Evolutionary conservation across 2,329 filamentous ascomycete species (phyloP).

Genomic region (Nothophoma quercina): DNA sequence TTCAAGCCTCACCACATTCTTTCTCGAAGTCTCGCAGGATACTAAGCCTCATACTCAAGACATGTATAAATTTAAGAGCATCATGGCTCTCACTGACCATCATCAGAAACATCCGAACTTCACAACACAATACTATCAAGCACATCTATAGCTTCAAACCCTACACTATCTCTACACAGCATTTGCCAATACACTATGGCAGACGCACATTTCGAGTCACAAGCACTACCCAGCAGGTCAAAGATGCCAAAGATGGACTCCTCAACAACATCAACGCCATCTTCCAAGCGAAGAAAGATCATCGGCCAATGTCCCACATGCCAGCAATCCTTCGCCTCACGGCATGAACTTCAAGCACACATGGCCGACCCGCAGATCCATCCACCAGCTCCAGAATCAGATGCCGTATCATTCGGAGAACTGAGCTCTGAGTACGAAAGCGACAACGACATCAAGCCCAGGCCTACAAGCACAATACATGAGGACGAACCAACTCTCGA

Average conservation of each 20-base stretch:
- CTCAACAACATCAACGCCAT: background rate
- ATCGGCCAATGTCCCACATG: conserved; percentile 18
- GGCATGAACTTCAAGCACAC: conserved; percentile 13
- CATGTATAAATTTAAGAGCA: conserved; percentile 2
- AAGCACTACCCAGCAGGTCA: background rate
- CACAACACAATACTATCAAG: background rate
- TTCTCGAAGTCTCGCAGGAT: conserved; percentile 1
- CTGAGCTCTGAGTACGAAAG: conserved; percentile 12
- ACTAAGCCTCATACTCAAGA: background rate
- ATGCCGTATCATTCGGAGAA: conserved; percentile 18
- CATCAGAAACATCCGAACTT: background rate
- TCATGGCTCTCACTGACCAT: background rate
- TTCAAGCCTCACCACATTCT: background rate
- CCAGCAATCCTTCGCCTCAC: conserved; percentile 6
- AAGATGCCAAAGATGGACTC: background rate
- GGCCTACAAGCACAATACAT: background rate
- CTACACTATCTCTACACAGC: background rate
- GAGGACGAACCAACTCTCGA: conserved; percentile 9
- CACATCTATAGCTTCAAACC: background rate
- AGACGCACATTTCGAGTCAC: conserved; percentile 3
- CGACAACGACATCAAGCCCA: background rate
- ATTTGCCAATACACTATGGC: conserved; percentile 10
- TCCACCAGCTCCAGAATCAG: conserved; percentile 9
- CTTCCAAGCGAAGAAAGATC: conserved; percentile 7
- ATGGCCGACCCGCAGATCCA: conserved; percentile 14